Conservation (phyloP, 2,329 filamentous ascomycete species). For the Curvularia hawaiiensis region DNA sequence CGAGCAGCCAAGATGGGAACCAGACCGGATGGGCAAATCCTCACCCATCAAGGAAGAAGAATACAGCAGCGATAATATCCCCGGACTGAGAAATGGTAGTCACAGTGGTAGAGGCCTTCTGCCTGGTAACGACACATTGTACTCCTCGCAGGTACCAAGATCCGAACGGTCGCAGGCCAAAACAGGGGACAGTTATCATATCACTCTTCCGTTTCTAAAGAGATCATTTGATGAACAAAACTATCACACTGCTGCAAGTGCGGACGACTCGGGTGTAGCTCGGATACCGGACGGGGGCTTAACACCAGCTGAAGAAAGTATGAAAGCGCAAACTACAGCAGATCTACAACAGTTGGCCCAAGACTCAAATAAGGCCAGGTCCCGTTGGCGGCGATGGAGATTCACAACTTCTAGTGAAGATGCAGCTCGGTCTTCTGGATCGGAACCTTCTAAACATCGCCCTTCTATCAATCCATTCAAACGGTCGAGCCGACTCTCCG, state of each 20-base stretch:
- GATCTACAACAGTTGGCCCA: conserved; percentile 26
- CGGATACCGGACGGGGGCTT: conserved; percentile 15
- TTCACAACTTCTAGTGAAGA: conserved; percentile 23
- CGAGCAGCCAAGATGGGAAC: conserved; percentile 21
- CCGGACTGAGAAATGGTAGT: neutral
- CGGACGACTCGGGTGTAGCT: conserved; percentile 19
- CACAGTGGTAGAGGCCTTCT: conserved; percentile 12
- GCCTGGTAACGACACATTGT: conserved; percentile 15
- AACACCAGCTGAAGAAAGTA: conserved; percentile 10
- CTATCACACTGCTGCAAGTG: conserved; percentile 7
- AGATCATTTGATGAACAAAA: conserved; percentile 7
- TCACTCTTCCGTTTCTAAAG: conserved; percentile 14
- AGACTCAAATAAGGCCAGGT: conserved; percentile 13
- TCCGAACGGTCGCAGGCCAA: conserved; percentile 16
- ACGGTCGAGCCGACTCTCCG: conserved; percentile 24
- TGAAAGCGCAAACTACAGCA: conserved; percentile 12
- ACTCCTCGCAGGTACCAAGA: conserved; percentile 11
- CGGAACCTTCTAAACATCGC: conserved; percentile 6
- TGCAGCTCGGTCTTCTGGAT: conserved; percentile 10
- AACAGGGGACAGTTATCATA: conserved; percentile 21
- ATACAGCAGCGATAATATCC: conserved; percentile 3
- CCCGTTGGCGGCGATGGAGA: conserved; percentile 30
- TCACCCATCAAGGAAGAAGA: conserved; percentile 23
- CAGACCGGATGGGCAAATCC: conserved; percentile 10
- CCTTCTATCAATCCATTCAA: conserved; percentile 28